Evolutionary conservation across 208 protist genomes (phyloP), one percentile per base, ranked within the genome.

Genomic region (Acanthamoeba lenticulata): DNA sequence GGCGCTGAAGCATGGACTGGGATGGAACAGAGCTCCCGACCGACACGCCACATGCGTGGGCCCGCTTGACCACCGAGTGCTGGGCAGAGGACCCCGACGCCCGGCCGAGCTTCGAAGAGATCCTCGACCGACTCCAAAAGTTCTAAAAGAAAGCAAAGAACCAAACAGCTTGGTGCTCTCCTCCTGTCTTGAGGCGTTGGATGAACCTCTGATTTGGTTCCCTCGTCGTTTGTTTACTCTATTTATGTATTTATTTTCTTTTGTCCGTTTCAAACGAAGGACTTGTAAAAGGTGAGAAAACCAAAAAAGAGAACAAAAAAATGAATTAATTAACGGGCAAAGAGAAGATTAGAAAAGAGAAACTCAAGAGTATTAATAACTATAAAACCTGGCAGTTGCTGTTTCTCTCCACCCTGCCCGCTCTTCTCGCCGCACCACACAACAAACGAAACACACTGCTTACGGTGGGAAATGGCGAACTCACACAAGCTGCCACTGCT

Each of bases 11-110:
- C 17, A 24, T 11, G 55, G 60, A 15, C 24, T 69, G 60, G 29
- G 60, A 77, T 77, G 1, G 29, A 21, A 81, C 69, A 92, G 57
- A 92, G 52, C 24, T 92, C 27, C 88, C 88, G 6, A 21, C 15
- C 3, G 60, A 67, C 57, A 92, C 88, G 42, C 88, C 88, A 34
- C 88, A 92, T 24, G n/a, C 27, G 24, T 92, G 88, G 88, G 88
- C 88, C 19, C 88, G 88, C 13, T 27, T 92, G 32, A 92, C 40
- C 6, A 36, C 88, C 40, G 88, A 92, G 19, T 92, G 88, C 40
- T 92, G 88, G 88, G 49, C 88, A 2, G 88, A 92, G 60, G 62
- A 92, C 42, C 88, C 88, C 49, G 88, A 92, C 88, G 60, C 19
- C 13, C 49, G 88, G 24, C 88, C 88, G 40, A 92, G 57, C 42